These are phyloP conservation scores for Citrullus amarus DNA, from an alignment of 306 rosid species.

Conservation along the genomic window DNA sequence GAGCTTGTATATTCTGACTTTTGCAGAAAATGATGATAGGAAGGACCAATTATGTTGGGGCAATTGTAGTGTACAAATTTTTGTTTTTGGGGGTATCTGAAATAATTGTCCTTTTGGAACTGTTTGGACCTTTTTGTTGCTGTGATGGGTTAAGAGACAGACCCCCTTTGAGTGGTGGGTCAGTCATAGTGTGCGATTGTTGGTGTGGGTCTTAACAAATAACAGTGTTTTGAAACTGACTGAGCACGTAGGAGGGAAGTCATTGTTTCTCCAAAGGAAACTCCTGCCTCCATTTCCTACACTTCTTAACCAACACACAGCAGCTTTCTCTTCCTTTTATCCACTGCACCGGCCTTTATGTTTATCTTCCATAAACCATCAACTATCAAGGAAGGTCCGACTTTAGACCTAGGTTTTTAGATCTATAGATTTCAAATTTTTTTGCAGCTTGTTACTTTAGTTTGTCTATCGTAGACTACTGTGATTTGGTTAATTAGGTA, in stretches of 20 bases:
- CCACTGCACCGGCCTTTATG: neutral
- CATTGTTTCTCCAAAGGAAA: conserved; percentile 10
- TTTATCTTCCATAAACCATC: neutral
- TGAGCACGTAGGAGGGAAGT: neutral
- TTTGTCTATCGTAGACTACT: neutral
- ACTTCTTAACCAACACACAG: neutral
- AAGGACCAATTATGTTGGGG: conserved; percentile 4
- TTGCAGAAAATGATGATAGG: conserved; percentile 5
- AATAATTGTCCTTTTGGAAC: conserved; percentile 9
- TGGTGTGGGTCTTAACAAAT: conserved; percentile 6
- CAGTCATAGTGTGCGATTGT: conserved; percentile 5
- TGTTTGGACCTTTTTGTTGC: conserved; percentile 9
- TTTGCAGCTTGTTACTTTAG: neutral
- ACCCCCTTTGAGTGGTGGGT: conserved; percentile 10
- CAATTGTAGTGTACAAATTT: conserved; percentile 9
- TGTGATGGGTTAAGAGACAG: conserved; percentile 10
- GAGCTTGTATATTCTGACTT: conserved; percentile 6
- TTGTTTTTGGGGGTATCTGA: conserved; percentile 8
- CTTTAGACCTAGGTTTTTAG: neutral
- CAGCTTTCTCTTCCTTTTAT: neutral
- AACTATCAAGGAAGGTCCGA: neutral
- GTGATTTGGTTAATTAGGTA: neutral
- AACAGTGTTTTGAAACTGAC: conserved; percentile 6
- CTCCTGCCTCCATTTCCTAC: neutral
- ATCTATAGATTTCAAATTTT: neutral